Conservation (phyloP, 306 rosid genomes). For the Luffa aegyptiaca region DNA sequence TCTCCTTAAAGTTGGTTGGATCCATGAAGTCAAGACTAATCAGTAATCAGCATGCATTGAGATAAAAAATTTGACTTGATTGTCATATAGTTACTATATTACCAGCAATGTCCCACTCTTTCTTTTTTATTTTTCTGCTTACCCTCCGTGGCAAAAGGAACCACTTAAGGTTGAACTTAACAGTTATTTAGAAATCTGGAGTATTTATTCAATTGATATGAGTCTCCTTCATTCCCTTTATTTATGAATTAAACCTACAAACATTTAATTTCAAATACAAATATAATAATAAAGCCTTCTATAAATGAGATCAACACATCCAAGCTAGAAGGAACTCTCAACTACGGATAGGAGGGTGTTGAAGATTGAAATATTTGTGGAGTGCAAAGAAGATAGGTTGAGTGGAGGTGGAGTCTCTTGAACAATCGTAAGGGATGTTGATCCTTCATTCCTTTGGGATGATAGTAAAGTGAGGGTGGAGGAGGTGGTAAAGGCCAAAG, state of each 20-base stretch:
- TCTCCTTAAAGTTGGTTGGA: neutral
- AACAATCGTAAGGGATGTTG: neutral
- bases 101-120: neutral
- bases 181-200: neutral
- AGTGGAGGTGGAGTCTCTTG: neutral
- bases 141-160: neutral
- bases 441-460: neutral
- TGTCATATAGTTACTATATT: neutral
- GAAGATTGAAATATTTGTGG: neutral
- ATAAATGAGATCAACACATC: neutral
- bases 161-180: neutral
- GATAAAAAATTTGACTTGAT: neutral
- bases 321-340: neutral
- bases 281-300: neutral
- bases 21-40: neutral
- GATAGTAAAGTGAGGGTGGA: neutral
- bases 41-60: neutral
- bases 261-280: neutral
- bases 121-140: neutral
- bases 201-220: neutral
- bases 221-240: neutral
- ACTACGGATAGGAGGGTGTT: neutral
- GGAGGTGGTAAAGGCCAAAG: neutral
- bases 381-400: neutral
- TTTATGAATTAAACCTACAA: neutral